A percentile compares a stretch with the other conserved stretches of the same genome.
phyloP scores from a whole-genome alignment of 192 early-diverging fungal species.

The Endogone sp. region DNA sequence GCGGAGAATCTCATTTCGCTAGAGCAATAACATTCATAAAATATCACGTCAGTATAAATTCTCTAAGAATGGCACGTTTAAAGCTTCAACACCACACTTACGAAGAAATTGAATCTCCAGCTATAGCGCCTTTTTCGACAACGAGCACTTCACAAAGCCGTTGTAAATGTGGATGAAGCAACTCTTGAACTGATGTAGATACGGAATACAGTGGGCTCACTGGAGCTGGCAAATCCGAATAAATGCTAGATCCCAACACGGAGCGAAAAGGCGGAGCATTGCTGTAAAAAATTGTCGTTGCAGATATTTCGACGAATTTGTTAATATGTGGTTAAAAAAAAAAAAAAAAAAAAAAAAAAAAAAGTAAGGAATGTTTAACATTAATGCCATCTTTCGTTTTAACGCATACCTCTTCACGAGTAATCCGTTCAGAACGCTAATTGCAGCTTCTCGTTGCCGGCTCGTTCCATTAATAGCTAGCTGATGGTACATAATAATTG shows the following conservation, averaged over 20 bases:
- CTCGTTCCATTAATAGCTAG: slow-evolving; percentile 6
- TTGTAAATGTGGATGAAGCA: slow-evolving; percentile 11
- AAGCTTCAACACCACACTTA: background rate
- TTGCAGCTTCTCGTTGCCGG: slow-evolving; percentile 1
- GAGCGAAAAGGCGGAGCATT: slow-evolving; percentile 9
- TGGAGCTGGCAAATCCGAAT: slow-evolving; percentile 8
- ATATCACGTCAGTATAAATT: no score
- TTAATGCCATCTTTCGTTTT: no score
- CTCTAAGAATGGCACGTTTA: background rate
- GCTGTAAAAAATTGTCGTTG: background rate
- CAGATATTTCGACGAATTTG: background rate
- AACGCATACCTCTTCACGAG: slow-evolving; percentile 26
- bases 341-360: no score
- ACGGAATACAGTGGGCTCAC: slow-evolving; percentile 21
- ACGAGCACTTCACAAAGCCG: slow-evolving; percentile 11
- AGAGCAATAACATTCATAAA: background rate
- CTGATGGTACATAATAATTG: slow-evolving; percentile 4
- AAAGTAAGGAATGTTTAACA: no score
- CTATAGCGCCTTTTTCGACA: slow-evolving; percentile 5
- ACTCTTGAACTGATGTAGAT: slow-evolving; percentile 13
- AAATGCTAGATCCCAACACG: slow-evolving; percentile 8
- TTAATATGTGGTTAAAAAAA: no score
- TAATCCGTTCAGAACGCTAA: slow-evolving; percentile 6
- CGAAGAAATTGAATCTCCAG: background rate
- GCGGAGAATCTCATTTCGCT: background rate